Percentiles rank a stretch among this genome's conserved stretches.
phyloP scores from a whole-genome alignment of 257 asterid species.

The Solanum virginianum region DNA sequence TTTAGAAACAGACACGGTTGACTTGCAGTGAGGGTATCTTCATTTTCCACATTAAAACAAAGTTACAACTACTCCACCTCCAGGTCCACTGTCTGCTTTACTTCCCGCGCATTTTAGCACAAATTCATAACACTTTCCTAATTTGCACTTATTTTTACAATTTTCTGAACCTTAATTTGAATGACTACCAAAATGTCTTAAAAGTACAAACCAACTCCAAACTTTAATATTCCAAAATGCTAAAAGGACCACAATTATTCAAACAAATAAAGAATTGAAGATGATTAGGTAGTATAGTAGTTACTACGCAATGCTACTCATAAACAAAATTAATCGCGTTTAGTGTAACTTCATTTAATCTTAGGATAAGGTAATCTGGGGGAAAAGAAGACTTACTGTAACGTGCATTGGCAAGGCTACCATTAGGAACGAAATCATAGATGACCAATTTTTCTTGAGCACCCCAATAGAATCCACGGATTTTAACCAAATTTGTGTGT shows the following conservation, averaged over 20 bases:
- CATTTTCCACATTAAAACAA: conserved; percentile 32
- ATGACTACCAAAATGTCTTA: background rate
- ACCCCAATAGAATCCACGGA: conserved; percentile 96
- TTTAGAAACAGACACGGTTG: conserved; percentile 35
- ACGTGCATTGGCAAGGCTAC: conserved; percentile 87
- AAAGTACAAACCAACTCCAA: background rate
- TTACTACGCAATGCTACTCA: background rate
- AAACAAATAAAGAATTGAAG: background rate
- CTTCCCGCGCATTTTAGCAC: conserved; percentile 11
- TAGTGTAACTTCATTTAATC: background rate
- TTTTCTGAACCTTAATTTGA: background rate
- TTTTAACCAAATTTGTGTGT: conserved; percentile 74
- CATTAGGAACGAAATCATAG: conserved; percentile 88
- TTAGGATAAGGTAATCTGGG: background rate
- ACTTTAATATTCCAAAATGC: background rate
- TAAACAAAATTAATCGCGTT: background rate
- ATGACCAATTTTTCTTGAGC: conserved; percentile 81
- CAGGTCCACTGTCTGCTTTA: background rate
- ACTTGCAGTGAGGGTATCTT: conserved; percentile 19
- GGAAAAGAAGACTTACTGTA: conserved; percentile 47
- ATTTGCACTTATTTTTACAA: background rate
- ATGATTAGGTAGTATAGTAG: background rate
- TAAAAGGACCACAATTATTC: background rate
- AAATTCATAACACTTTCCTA: background rate
- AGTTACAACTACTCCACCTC: conserved; percentile 63